Percentiles rank a stretch among this genome's conserved stretches.
Conservation (phyloP, 2,329 filamentous ascomycete species). For the Cadophora luteo-olivacea region DNA sequence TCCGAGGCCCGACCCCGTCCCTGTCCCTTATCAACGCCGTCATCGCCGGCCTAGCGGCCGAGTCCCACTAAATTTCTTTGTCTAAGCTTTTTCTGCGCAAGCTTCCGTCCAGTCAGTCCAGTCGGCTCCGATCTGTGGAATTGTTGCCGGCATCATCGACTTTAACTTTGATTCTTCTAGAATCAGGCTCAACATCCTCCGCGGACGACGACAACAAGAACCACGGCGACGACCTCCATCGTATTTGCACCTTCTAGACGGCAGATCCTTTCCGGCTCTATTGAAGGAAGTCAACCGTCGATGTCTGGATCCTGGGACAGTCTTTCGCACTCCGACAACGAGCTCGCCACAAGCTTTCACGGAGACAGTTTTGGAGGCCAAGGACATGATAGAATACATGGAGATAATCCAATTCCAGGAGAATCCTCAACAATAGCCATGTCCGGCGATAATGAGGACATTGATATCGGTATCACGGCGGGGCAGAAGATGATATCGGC, state of each 20-base stretch:
- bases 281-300: constrained; percentile 9
- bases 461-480: constrained; percentile 73
- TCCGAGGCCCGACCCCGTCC: constrained; percentile 26
- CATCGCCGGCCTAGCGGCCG: constrained; percentile 24
- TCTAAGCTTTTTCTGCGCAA: constrained; percentile 15
- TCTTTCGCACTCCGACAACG: constrained; percentile 29
- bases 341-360: constrained; percentile 36
- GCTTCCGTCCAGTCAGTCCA: not conserved
- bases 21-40: constrained; percentile 19
- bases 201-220: not conserved
- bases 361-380: constrained; percentile 30
- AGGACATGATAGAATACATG: constrained; percentile 42
- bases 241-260: not conserved
- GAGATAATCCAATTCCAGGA: constrained; percentile 40
- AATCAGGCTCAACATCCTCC: constrained; percentile 4
- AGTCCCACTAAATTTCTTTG: constrained; percentile 18
- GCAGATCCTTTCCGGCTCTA: not conserved
- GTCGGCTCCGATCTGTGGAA: constrained; percentile 22
- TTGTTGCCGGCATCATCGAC: constrained; percentile 30
- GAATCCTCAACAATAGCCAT: constrained; percentile 40
- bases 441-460: constrained; percentile 45
- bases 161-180: constrained; percentile 17
- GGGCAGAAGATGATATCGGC: constrained; percentile 95
- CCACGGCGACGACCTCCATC: constrained; percentile 1
- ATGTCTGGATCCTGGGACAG: constrained; percentile 40